These are phyloP conservation scores for Dictyophora rubrovolvata DNA, from an alignment of 768 basidiomycete genomes.

Conservation along the genomic window DNA sequence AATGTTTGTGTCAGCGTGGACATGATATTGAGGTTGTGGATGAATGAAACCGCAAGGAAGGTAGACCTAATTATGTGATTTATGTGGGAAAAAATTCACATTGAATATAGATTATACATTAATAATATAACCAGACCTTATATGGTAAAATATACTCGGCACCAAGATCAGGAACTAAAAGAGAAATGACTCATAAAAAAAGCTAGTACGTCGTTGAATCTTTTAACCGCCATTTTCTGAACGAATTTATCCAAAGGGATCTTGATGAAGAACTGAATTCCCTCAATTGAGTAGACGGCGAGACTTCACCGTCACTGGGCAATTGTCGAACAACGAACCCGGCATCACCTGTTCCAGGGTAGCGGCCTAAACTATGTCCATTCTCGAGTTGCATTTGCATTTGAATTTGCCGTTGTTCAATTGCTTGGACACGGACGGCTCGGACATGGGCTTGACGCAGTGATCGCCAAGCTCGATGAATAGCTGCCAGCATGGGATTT, in stretches of 20 bases:
- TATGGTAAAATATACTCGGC: not conserved
- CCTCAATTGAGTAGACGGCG: not conserved
- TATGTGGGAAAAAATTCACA: not conserved
- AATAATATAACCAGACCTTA: not conserved
- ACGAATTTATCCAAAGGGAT: conserved; percentile 63
- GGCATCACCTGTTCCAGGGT: conserved; percentile 22
- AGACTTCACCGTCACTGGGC: conserved; percentile 25
- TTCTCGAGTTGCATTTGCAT: conserved; percentile 10
- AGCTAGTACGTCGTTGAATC: conserved; percentile 60
- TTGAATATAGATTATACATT: not conserved
- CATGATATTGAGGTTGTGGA: not conserved
- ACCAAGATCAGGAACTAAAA: not conserved
- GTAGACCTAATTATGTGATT: not conserved
- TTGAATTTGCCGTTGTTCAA: conserved; percentile 30
- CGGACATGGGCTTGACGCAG: conserved; percentile 61
- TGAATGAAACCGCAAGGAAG: not conserved
- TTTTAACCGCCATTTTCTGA: conserved; percentile 62
- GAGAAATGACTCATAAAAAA: not conserved
- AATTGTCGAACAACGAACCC: conserved; percentile 55
- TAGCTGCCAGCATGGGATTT: conserved; percentile 15
- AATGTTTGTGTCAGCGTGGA: not conserved
- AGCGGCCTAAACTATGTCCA: conserved; percentile 4
- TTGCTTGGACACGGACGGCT: conserved; percentile 62
- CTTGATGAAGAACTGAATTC: conserved; percentile 35
- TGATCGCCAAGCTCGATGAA: conserved; percentile 47